Evolutionary conservation across 108 stramenopile species (phyloP).

Genomic region (Aurantiochytrium sp.): DNA sequence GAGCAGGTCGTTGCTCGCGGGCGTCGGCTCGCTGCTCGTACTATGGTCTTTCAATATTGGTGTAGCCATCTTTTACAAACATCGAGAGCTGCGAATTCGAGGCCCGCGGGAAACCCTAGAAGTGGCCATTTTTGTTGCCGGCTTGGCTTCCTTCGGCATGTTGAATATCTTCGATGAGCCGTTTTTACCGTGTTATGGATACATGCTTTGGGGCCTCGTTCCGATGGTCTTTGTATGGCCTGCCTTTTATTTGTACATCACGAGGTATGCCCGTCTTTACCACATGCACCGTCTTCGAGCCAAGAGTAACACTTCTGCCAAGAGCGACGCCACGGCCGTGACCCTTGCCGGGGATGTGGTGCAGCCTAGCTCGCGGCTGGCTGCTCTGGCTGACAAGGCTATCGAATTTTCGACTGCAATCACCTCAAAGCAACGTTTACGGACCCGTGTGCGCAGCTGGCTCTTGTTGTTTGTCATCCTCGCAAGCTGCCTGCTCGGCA

Average conservation of each 20-base stretch:
- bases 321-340: not conserved
- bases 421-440: not conserved
- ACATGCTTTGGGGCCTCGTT: not conserved
- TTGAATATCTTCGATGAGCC: not conserved
- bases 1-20: not conserved
- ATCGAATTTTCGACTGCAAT: not conserved
- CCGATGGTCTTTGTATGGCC: constrained; percentile 6
- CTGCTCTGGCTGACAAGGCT: not conserved
- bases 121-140: not conserved
- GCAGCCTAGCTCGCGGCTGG: not conserved
- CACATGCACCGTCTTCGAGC: not conserved
- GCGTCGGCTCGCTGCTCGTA: not conserved
- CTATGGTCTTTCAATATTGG: not conserved
- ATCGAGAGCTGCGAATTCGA: not conserved
- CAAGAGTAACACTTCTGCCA: not conserved
- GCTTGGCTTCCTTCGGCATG: not conserved
- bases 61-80: not conserved
- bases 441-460: not conserved
- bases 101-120: not conserved
- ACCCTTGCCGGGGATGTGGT: not conserved
- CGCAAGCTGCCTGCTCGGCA: not conserved
- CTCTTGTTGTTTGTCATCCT: not conserved
- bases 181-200: not conserved
- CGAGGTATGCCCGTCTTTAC: not conserved
- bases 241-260: not conserved